phyloP scores from a whole-genome alignment of 495 filamentous ascomycete species.

The Tetracladium marchalianum region DNA sequence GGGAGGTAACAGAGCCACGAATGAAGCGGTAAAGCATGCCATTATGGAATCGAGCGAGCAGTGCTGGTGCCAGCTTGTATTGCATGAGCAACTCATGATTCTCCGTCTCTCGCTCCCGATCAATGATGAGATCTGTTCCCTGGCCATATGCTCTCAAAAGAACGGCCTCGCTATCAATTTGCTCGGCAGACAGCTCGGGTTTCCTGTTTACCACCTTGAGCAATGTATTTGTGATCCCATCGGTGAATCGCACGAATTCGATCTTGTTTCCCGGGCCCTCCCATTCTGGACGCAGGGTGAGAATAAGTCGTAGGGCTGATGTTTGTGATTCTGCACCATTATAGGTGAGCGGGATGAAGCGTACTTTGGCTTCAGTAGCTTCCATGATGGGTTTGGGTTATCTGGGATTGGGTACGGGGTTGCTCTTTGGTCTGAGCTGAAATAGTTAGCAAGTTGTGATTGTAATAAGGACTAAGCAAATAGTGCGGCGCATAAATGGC shows the following conservation, averaged over 20 bases:
- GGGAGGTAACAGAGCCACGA: conserved; percentile 64
- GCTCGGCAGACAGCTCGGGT: conserved; percentile 61
- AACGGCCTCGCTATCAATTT: conserved; percentile 80
- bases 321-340: conserved; percentile 61
- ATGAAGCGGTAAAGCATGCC: conserved; percentile 93
- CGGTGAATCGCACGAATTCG: conserved; percentile 84
- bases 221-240: conserved; percentile 97
- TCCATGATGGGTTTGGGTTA: too few relatives aligned
- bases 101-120: conserved; percentile 75
- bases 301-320: conserved; percentile 68
- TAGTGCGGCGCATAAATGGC: too few relatives aligned
- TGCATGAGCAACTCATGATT: conserved; percentile 63
- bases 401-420: background rate
- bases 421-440: background rate
- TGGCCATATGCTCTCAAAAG: conserved; percentile 90
- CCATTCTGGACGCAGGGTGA: conserved; percentile 80
- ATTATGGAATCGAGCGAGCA: conserved; percentile 91
- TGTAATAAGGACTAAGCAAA: too few relatives aligned
- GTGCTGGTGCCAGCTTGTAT: conserved; percentile 69
- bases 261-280: conserved; percentile 61
- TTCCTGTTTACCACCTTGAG: conserved; percentile 77
- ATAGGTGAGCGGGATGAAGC: conserved; percentile 65
- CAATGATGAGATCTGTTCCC: conserved; percentile 90
- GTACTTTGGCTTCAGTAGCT: conserved; percentile 20
- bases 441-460: background rate